These are phyloP conservation scores for Pleurotus tuoliensis DNA, from an alignment of 768 basidiomycete species.

Conservation along the genomic window DNA sequence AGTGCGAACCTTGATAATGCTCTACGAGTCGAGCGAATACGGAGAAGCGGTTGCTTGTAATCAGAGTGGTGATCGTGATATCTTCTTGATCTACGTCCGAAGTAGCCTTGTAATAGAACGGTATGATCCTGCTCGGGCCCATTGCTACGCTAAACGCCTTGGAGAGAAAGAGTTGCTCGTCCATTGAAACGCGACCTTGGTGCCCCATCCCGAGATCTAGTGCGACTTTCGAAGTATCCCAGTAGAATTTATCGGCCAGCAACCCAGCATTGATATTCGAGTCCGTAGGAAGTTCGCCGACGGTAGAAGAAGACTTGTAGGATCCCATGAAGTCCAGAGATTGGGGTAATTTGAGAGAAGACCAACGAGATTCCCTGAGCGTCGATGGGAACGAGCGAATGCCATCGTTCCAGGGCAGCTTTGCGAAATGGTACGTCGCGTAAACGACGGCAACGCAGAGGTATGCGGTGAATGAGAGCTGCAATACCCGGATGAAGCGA, in stretches of 20 bases:
- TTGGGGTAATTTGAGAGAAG: constrained; percentile 11
- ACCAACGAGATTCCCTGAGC: constrained; percentile 12
- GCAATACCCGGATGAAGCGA: constrained; percentile 19
- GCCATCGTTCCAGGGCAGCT: constrained; percentile 26
- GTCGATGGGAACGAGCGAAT: constrained; percentile 22
- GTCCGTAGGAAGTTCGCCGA: constrained; percentile 3
- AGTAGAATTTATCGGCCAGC: constrained; percentile 20
- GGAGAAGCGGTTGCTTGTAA: constrained; percentile 74
- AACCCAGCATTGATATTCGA: background rate
- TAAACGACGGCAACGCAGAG: constrained; percentile 37
- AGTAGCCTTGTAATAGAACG: constrained; percentile 75
- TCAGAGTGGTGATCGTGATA: constrained; percentile 81
- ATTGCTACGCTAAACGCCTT: constrained; percentile 68
- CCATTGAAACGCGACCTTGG: constrained; percentile 28
- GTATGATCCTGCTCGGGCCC: constrained; percentile 72
- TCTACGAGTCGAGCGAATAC: constrained; percentile 70
- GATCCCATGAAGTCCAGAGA: constrained; percentile 11
- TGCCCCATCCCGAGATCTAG: constrained; percentile 31
- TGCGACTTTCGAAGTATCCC: constrained; percentile 30
- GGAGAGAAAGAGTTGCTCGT: constrained; percentile 54
- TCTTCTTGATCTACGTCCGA: constrained; percentile 55
- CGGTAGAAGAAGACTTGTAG: constrained; percentile 10
- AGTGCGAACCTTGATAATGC: constrained; percentile 63
- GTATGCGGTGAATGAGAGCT: constrained; percentile 29
- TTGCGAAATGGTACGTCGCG: constrained; percentile 37